A percentile compares a stretch with the other conserved stretches of the same genome.
phyloP scores from a whole-genome alignment of 2,329 filamentous ascomycete species.

The Sporothrix schenckii region DNA sequence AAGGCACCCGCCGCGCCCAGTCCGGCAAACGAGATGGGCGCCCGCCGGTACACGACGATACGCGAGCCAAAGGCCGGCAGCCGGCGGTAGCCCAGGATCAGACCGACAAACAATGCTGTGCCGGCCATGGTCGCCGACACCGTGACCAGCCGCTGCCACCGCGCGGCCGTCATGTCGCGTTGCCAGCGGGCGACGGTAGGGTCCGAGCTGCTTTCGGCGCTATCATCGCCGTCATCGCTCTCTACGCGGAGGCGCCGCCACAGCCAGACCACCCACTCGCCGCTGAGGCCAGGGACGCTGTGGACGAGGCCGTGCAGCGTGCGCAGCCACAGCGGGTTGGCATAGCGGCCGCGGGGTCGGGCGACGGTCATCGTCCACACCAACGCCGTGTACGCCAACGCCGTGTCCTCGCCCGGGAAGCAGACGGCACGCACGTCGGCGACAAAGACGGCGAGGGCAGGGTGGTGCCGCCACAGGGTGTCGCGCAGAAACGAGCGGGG shows the following conservation, averaged over 20 bases:
- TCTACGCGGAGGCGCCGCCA: conserved; percentile 38
- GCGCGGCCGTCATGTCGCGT: conserved; percentile 25
- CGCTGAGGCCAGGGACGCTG: conserved; percentile 41
- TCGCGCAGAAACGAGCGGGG: conserved; percentile 44
- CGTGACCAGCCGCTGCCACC: conserved; percentile 41
- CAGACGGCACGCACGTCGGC: conserved; percentile 32
- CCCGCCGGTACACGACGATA: conserved; percentile 49
- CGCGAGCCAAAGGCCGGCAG: conserved; percentile 52
- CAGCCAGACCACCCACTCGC: conserved; percentile 43
- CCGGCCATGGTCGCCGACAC: conserved; percentile 46
- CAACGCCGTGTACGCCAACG: no score
- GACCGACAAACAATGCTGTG: conserved; percentile 45
- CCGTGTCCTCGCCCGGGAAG: conserved; percentile 3
- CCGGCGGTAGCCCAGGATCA: conserved; percentile 46
- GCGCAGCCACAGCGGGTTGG: conserved; percentile 35
- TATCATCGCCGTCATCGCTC: conserved; percentile 25
- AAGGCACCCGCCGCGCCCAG: conserved; percentile 55
- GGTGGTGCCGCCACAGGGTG: conserved; percentile 32
- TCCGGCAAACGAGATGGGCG: conserved; percentile 44
- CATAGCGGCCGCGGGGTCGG: background rate
- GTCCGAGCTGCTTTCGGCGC: background rate
- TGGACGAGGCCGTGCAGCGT: conserved; percentile 44
- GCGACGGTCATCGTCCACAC: background rate
- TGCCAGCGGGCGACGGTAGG: conserved; percentile 36
- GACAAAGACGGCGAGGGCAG: conserved; percentile 34